Evolutionary conservation across 2,329 filamentous ascomycete species (phyloP), one percentile per base, ranked within the genome.

Genomic region (Neofusicoccum ribis): DNA sequence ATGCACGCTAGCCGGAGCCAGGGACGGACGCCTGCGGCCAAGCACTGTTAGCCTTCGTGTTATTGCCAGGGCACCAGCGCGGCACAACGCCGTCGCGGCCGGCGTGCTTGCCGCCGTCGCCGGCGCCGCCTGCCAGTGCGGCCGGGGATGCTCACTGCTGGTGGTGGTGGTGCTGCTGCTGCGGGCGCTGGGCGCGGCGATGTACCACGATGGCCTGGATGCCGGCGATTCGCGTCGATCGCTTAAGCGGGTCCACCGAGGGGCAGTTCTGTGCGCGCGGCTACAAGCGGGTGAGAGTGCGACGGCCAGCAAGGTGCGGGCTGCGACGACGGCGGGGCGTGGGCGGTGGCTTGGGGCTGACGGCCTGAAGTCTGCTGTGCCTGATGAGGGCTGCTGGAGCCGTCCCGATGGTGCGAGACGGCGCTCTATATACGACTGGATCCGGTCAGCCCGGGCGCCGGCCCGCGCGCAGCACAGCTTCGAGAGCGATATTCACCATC

Each of bases 401-500:
- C 14, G 20, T n/a, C 41, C 15, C 15, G n/a, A 9, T 34, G 36
- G 39, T 23, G 49, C 27, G 56, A 46, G 41, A 9, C 20, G 41
- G 56, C 56, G 43, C 31, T 47, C 17, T 46, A 47, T 36, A 44
- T 60, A 60, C 17, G 31, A 14, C 43, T 47, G 41, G 20, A 47
- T 37, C 41, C 56, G 41, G 56, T 31, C 41, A 31, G 41, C 31
- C n/a, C 41, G 56, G 41, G 56, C 27, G 41, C 39, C 54, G 39
- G 56, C 27, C 20, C 51, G 20, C 34, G 39, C 27, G 27, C 27
- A 31, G 47, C 44, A 62, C 51, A 62, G 59, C 46, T 11, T 62
- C 59, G 59, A 62, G 59, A 62, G 47, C 59, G 59, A 62, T 62
- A 60, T 60, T 62, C 59, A 17, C 41, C 59, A 43, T 39, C 46